Conservation (phyloP, 2,329 filamentous ascomycete genomes). For the Byssoonygena ceratinophila region DNA sequence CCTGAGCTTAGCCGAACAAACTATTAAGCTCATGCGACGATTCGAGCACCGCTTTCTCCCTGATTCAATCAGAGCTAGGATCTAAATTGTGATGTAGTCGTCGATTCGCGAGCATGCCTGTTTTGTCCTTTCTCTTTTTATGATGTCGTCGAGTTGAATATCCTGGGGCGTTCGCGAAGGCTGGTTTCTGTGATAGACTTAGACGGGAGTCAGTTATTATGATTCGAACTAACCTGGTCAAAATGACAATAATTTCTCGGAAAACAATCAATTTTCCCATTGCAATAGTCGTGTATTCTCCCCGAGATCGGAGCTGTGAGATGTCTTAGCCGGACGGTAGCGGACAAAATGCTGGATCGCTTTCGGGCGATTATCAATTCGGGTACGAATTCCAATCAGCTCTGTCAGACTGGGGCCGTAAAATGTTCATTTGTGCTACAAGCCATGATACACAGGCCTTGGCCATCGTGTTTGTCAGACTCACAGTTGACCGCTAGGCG, state of each 20-base stretch:
- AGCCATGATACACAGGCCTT: too few species aligned
- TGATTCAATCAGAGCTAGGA: slow-evolving; percentile 36
- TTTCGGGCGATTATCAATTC: too few species aligned
- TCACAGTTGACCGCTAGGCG: too few species aligned
- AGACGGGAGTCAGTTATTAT: not conserved
- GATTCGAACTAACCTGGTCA: not conserved
- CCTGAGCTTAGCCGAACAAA: slow-evolving; percentile 87
- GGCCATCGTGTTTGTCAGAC: too few species aligned
- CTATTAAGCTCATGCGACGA: slow-evolving; percentile 78
- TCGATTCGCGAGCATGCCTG: not conserved
- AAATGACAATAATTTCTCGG: not conserved
- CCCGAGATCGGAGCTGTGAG: too few species aligned
- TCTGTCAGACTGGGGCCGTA: too few species aligned
- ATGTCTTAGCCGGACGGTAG: too few species aligned
- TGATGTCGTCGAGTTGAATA: not conserved
- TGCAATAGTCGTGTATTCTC: too few species aligned
- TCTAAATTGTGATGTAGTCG: slow-evolving; percentile 27
- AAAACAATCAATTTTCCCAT: too few species aligned
- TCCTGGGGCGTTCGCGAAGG: slow-evolving; percentile 5
- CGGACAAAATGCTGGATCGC: too few species aligned
- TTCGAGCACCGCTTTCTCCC: slow-evolving; percentile 55
- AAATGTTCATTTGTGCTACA: too few species aligned
- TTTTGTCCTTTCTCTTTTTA: not conserved
- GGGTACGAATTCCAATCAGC: too few species aligned
- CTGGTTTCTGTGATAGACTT: slow-evolving; percentile 8